Conservation (phyloP, 176 grass and related monocot genomes). For the Oryza glumipatula region DNA sequence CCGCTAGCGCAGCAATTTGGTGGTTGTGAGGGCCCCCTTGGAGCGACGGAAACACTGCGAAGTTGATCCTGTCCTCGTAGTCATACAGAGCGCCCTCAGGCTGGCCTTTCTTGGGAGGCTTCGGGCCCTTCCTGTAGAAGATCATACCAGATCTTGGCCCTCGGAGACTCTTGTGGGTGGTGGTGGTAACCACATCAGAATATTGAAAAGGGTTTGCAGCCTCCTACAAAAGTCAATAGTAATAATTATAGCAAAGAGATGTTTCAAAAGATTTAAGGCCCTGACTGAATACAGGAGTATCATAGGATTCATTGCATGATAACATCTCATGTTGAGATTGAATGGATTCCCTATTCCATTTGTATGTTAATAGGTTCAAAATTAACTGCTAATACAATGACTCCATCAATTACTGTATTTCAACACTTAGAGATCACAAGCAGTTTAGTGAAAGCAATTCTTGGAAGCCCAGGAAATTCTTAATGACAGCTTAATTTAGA, state of each 20-base stretch:
- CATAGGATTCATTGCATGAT: background rate
- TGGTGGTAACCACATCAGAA: slow-evolving; percentile 78
- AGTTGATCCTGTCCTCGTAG: slow-evolving; percentile 78
- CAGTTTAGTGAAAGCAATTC: background rate
- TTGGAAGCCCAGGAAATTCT: background rate
- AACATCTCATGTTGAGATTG: slow-evolving; percentile 1
- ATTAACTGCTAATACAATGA: background rate
- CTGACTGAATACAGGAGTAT: background rate
- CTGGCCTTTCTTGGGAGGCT: slow-evolving; percentile 39
- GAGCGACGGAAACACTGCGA: slow-evolving; percentile 80
- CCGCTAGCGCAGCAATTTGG: slow-evolving; percentile 69
- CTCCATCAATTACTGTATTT: background rate
- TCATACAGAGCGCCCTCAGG: slow-evolving; percentile 53
- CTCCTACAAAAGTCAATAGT: slow-evolving; percentile 53
- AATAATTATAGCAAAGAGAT: background rate
- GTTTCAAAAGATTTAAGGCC: background rate
- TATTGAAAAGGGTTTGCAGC: slow-evolving; percentile 70
- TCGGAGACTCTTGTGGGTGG: slow-evolving; percentile 73
- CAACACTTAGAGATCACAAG: background rate
- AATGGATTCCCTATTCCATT: background rate
- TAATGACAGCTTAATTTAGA: background rate
- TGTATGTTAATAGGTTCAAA: background rate
- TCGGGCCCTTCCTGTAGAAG: slow-evolving; percentile 64
- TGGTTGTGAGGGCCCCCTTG: slow-evolving; percentile 80
- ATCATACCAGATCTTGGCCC: slow-evolving; percentile 79